Conservation (phyloP, 2,329 filamentous ascomycete species). For the Thelonectria blattea region DNA sequence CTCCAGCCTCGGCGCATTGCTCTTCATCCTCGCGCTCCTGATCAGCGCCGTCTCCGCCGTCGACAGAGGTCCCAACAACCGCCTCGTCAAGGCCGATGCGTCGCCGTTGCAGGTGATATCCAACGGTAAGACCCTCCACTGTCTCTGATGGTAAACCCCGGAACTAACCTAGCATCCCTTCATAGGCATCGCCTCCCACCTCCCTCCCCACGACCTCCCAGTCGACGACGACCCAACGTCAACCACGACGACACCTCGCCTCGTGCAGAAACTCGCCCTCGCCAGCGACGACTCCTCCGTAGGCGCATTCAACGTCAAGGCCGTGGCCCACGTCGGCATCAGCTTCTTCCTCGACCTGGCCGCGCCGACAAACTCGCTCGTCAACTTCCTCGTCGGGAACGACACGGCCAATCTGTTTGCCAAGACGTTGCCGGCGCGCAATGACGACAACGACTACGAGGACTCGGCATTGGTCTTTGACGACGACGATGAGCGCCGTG, state of each 20-base stretch:
- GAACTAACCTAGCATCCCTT: slow-evolving; percentile 18
- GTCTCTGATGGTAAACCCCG: background rate
- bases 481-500: no score
- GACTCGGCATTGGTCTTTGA: slow-evolving; percentile 31
- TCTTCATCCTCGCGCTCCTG: slow-evolving; percentile 25
- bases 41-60: slow-evolving; percentile 22
- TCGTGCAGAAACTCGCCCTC: slow-evolving; percentile 72
- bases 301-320: slow-evolving; percentile 73
- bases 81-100: slow-evolving; percentile 19
- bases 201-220: slow-evolving; percentile 72
- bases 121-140: slow-evolving; percentile 25
- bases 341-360: slow-evolving; percentile 87
- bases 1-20: slow-evolving; percentile 21
- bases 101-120: slow-evolving; percentile 28
- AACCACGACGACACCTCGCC: slow-evolving; percentile 72
- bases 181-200: slow-evolving; percentile 75
- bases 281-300: slow-evolving; percentile 76
- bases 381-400: slow-evolving; percentile 88
- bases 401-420: slow-evolving; percentile 85
- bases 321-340: slow-evolving; percentile 80
- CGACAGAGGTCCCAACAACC: slow-evolving; percentile 25
- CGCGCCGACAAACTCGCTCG: slow-evolving; percentile 73
- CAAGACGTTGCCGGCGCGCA: slow-evolving; percentile 69
- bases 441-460: slow-evolving; percentile 55
- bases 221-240: slow-evolving; percentile 73